Conservation (phyloP, 2,329 filamentous ascomycete species). For the Colletotrichum kahawae region DNA sequence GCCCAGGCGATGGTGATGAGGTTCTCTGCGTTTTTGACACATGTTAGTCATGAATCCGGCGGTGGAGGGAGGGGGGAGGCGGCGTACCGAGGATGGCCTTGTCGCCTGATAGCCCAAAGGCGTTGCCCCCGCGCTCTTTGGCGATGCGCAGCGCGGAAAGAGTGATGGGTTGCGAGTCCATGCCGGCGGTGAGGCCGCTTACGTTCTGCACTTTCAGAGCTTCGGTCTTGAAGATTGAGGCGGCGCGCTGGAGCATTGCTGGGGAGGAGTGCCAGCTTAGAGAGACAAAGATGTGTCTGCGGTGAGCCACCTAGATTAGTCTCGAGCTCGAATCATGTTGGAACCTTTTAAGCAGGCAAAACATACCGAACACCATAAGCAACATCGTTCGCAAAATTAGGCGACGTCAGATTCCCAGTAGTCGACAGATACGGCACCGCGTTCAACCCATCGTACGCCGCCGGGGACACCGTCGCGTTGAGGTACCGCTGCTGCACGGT, state of each 20-base stretch:
- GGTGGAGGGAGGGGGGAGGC: background rate
- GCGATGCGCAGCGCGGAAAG: background rate
- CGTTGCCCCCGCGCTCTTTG: background rate
- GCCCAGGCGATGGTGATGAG: background rate
- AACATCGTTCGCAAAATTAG: background rate
- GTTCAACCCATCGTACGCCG: background rate
- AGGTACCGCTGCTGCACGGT: background rate
- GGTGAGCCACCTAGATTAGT: too few relatives aligned
- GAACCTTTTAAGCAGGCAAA: background rate
- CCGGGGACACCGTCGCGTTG: background rate
- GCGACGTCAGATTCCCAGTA: background rate
- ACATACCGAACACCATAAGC: background rate
- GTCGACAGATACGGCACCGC: background rate
- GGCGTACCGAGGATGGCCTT: background rate
- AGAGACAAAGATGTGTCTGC: background rate
- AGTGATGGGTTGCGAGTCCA: background rate
- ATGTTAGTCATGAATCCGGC: background rate
- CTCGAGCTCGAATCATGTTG: rapidly evolving
- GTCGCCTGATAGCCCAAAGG: background rate
- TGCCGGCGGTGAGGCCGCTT: background rate
- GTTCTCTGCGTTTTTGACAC: background rate
- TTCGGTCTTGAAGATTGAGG: background rate
- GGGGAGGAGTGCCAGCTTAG: background rate
- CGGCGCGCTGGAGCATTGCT: background rate
- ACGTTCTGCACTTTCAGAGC: background rate